These are phyloP conservation scores for Nemania bipapillata DNA, from an alignment of 2,329 filamentous ascomycete species.

Conservation along the genomic window DNA sequence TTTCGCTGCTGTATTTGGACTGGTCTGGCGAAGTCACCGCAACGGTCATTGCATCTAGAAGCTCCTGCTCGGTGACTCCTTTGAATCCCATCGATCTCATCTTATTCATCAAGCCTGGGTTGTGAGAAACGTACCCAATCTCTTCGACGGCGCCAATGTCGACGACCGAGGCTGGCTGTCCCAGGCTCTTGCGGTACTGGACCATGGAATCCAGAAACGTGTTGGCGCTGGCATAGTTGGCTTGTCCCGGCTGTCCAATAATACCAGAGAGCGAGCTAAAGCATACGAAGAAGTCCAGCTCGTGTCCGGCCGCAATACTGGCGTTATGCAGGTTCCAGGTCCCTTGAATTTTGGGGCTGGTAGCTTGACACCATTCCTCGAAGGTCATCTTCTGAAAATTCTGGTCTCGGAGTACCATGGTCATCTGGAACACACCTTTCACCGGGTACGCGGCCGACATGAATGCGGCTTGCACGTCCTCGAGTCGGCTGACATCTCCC, in stretches of 20 bases:
- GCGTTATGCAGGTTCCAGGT: slow-evolving; percentile 56
- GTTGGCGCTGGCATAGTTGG: slow-evolving; percentile 55
- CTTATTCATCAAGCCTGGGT: slow-evolving; percentile 10
- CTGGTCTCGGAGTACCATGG: slow-evolving; percentile 7
- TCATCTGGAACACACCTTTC: slow-evolving; percentile 3
- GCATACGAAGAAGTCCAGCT: slow-evolving; percentile 55
- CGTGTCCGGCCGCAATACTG: slow-evolving; percentile 29
- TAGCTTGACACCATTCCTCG: slow-evolving; percentile 49
- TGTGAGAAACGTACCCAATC: slow-evolving; percentile 47
- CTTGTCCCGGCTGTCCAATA: slow-evolving; percentile 47
- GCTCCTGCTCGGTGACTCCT: not conserved
- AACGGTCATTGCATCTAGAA: too few species aligned
- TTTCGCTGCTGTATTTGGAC: too few species aligned
- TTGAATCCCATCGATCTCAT: slow-evolving; percentile 1
- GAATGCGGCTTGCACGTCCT: not conserved
- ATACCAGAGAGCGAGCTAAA: slow-evolving; percentile 48
- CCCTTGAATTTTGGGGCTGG: slow-evolving; percentile 54
- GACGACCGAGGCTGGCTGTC: slow-evolving; percentile 49
- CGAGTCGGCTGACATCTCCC: not conserved
- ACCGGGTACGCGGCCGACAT: not conserved
- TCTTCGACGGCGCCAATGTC: slow-evolving; percentile 52
- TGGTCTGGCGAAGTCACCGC: too few species aligned
- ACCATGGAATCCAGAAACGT: slow-evolving; percentile 52
- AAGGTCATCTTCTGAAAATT: slow-evolving; percentile 50
- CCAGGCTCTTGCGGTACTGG: slow-evolving; percentile 47